Evolutionary conservation across 108 stramenopile species (phyloP).

Genomic region (Cyclostephanos invisitatus): DNA sequence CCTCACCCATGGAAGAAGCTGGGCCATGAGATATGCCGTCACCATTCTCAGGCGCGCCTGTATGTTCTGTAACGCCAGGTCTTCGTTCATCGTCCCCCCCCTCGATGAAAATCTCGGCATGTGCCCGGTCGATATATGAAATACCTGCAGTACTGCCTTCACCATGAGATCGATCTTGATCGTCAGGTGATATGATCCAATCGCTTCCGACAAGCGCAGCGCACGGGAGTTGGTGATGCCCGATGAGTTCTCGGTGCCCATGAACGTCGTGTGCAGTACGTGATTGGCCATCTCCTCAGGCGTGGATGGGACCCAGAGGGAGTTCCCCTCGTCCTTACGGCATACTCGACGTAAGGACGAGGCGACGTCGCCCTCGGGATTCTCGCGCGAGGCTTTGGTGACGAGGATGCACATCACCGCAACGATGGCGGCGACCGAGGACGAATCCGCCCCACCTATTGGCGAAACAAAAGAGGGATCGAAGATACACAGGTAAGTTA

Average conservation of each 20-base stretch:
- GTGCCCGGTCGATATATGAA: slow-evolving; percentile 75
- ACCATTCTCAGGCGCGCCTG: slow-evolving; percentile 99
- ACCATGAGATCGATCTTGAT: slow-evolving; percentile 93
- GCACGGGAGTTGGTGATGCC: slow-evolving; percentile 81
- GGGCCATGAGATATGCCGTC: slow-evolving; percentile 94
- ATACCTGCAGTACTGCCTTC: slow-evolving; percentile 82
- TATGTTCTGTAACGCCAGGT: slow-evolving; percentile 98
- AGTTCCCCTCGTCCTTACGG: slow-evolving; percentile 45
- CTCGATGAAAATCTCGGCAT: slow-evolving; percentile 77
- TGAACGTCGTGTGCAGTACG: slow-evolving; percentile 93
- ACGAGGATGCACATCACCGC: slow-evolving; percentile 95
- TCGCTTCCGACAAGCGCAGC: slow-evolving; percentile 77
- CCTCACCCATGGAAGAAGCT: slow-evolving; percentile 96
- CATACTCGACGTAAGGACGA: slow-evolving; percentile 70
- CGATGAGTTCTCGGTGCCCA: slow-evolving; percentile 95
- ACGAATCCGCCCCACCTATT: slow-evolving; percentile 97
- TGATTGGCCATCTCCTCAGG: slow-evolving; percentile 84
- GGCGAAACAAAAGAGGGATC: not conserved
- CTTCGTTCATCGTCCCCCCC: slow-evolving; percentile 90
- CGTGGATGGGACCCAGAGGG: slow-evolving; percentile 70
- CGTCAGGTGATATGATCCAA: slow-evolving; percentile 91
- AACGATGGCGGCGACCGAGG: slow-evolving; percentile 93
- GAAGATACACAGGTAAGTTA: not conserved
- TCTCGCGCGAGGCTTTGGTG: slow-evolving; percentile 57
- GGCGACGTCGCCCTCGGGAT: slow-evolving; percentile 62